Conservation (phyloP, 2,329 filamentous ascomycete genomes). For the Talaromyces pinophilus region DNA sequence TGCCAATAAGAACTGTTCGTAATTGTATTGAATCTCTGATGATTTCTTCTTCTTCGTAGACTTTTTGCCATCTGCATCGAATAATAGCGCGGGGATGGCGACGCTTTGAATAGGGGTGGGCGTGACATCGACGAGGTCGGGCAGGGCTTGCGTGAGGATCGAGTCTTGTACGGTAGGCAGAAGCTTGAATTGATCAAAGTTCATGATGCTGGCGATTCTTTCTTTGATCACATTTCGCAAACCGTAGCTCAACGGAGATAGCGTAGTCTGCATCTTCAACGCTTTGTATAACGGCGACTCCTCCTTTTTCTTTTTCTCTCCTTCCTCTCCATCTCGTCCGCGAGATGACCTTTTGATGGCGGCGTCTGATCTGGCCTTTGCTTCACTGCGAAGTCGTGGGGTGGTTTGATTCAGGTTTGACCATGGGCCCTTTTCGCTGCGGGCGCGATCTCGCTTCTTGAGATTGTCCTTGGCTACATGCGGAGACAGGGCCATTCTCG, state of each 20-base stretch:
- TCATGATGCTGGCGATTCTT: conserved; percentile 65
- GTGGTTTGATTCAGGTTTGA: conserved; percentile 60
- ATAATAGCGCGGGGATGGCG: conserved; percentile 81
- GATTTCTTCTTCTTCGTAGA: conserved; percentile 30
- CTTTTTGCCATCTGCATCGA: conserved; percentile 46
- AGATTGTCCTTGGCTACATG: conserved; percentile 37
- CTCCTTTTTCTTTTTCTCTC: conserved; percentile 51
- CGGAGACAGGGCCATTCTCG: conserved; percentile 39
- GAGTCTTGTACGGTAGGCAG: conserved; percentile 71
- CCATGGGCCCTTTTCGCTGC: conserved; percentile 56
- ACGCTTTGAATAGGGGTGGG: conserved; percentile 89
- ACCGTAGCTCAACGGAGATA: conserved; percentile 75
- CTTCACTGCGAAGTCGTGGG: conserved; percentile 47
- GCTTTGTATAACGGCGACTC: conserved; percentile 68
- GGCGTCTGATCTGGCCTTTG: conserved; percentile 41
- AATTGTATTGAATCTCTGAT: conserved; percentile 47
- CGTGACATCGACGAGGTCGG: conserved; percentile 70
- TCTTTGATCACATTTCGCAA: conserved; percentile 64
- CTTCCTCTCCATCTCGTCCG: conserved; percentile 42
- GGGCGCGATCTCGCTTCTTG: conserved; percentile 42
- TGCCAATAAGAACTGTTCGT: conserved; percentile 75
- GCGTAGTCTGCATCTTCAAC: conserved; percentile 86
- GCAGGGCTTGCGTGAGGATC: conserved; percentile 71
- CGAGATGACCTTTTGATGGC: conserved; percentile 41
- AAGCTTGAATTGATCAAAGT: conserved; percentile 79